Evolutionary conservation across 176 grass and related monocot species (phyloP), one percentile per base, ranked within the genome.

Genomic region (Pharus latifolius): DNA sequence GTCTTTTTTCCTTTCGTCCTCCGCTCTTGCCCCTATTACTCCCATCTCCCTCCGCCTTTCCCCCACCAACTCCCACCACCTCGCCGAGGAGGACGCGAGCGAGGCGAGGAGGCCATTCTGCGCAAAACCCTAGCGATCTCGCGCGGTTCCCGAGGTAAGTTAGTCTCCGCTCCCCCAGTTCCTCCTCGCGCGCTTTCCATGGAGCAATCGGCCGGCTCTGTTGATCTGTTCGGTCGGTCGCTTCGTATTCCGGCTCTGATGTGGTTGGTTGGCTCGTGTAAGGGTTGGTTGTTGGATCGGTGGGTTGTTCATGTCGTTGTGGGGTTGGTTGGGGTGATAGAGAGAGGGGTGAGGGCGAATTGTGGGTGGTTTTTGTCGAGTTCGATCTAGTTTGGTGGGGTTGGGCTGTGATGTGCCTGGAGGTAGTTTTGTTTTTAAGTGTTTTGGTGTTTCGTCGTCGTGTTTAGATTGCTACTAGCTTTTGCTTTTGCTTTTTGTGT

Each of bases 61-160:
- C 52, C 56, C 20, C 22, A 0, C 20, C 16, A 9, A 10, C 1
- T 2, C 3, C 17, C 12, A n/a, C n/a, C n/a, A n/a, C n/a, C n/a
- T n/a, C n/a, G n/a, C n/a, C n/a, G n/a, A n/a, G n/a, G n/a, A n/a
- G n/a, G n/a, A n/a, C n/a, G n/a, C n/a, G n/a, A n/a, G n/a, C n/a
- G n/a, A n/a, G n/a, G n/a, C n/a, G n/a, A n/a, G n/a, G n/a, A n/a
- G n/a, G n/a, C n/a, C n/a, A n/a, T n/a, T n/a, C n/a, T n/a, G n/a
- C n/a, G n/a, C n/a, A n/a, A 42, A 72, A 43, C 34, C 50, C 68
- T 72, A 56, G 49, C 67, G 28, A 19, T 15, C 23, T 44, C 33
- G 20, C 14, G n/a, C 32, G 56, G 28, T 4, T 63, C 35, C 58
- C 10, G 58, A 76, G 73, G 73, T 76, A 76, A 65, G n/a, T n/a